phyloP scores from a whole-genome alignment of 768 basidiomycete genomes.

The Rhodotorula toruloides region DNA sequence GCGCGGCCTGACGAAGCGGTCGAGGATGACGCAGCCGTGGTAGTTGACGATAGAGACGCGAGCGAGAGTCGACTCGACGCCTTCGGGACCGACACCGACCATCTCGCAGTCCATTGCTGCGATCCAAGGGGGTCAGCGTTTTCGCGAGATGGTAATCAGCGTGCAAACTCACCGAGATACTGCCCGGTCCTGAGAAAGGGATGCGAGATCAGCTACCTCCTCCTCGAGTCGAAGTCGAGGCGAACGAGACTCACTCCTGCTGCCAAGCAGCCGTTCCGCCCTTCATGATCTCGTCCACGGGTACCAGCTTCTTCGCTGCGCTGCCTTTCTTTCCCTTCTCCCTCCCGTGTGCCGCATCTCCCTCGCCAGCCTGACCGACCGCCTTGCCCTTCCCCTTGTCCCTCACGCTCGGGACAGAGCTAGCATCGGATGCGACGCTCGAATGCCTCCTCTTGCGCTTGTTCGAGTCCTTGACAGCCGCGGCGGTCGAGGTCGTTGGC shows the following conservation, averaged over 20 bases:
- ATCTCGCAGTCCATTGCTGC: constrained; percentile 93
- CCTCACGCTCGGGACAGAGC: constrained; percentile 35
- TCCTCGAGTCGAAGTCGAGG: neutral
- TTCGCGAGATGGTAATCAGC: too few relatives aligned
- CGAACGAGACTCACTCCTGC: constrained; percentile 15
- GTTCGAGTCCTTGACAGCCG: constrained; percentile 13
- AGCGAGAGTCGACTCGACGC: constrained; percentile 74
- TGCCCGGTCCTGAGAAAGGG: constrained; percentile 21
- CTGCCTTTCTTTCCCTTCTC: neutral
- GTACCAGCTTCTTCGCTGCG: constrained; percentile 15
- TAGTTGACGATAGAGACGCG: constrained; percentile 87
- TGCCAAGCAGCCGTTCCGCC: constrained; percentile 28
- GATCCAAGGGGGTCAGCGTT: neutral
- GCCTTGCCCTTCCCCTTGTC: constrained; percentile 24
- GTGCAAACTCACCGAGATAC: constrained; percentile 23
- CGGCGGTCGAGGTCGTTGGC: constrained; percentile 26
- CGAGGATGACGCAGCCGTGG: constrained; percentile 69
- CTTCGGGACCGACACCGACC: constrained; percentile 88
- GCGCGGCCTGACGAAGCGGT: constrained; percentile 77
- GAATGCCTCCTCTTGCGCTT: constrained; percentile 29
- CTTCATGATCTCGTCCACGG: constrained; percentile 27
- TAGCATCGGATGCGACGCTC: constrained; percentile 26
- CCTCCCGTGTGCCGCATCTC: neutral
- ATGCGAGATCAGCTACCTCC: constrained; percentile 5
- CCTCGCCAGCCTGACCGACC: neutral